Percentiles rank a stretch among this genome's conserved stretches.
These are phyloP conservation scores for Cardiospermum halicacabum DNA, from an alignment of 345 rosid genomes.

Conservation along the genomic window DNA sequence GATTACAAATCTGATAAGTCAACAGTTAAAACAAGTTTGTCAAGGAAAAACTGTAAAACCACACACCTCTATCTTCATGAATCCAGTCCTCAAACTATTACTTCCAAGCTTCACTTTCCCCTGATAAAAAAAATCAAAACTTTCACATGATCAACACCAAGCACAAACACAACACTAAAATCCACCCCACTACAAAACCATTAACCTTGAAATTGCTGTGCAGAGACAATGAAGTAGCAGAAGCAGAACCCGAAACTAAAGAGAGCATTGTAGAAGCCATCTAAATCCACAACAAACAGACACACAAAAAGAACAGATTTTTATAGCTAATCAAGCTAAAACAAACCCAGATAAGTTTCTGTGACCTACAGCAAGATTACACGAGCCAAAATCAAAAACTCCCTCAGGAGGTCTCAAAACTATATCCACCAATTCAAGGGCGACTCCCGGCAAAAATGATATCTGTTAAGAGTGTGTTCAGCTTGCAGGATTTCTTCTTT, in stretches of 20 bases:
- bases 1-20: no score
- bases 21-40: no score
- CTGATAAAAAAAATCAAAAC: conserved; percentile 24
- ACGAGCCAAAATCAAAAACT: conserved; percentile 11
- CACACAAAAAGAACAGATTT: neutral
- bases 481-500: conserved; percentile 17
- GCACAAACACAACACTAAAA: neutral
- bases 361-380: neutral
- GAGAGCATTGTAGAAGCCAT: conserved; percentile 72
- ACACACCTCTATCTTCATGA: conserved; percentile 51
- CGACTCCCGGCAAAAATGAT: conserved; percentile 37
- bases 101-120: conserved; percentile 58
- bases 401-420: conserved; percentile 74
- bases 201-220: conserved; percentile 59
- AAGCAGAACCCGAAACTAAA: conserved; percentile 44
- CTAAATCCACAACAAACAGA: conserved; percentile 23
- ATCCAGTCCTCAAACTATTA: conserved; percentile 16
- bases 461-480: conserved; percentile 20
- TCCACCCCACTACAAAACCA: neutral
- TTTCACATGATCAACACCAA: neutral
- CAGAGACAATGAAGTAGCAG: conserved; percentile 42
- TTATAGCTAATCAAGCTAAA: neutral
- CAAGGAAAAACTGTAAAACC: no score
- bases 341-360: neutral
- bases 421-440: conserved; percentile 64